Conservation (phyloP, 2,329 filamentous ascomycete species). For the Epichloe glyceriae region DNA sequence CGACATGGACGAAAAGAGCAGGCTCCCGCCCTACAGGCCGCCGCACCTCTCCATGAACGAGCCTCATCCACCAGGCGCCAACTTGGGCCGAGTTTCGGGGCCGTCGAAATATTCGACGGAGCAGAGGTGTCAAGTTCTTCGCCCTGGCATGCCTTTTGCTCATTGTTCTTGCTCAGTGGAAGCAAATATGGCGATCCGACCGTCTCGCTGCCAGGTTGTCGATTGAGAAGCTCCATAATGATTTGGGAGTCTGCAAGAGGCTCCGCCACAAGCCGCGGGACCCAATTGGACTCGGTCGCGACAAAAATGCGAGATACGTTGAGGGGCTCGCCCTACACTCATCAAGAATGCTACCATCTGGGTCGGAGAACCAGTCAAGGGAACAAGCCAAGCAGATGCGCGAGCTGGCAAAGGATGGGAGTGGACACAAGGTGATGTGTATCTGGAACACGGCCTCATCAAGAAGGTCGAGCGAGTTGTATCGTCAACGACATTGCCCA, state of each 20-base stretch:
- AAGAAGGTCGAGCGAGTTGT: slow-evolving; percentile 36
- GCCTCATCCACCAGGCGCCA: not conserved
- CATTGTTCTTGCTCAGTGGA: slow-evolving; percentile 37
- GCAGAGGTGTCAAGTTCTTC: slow-evolving; percentile 29
- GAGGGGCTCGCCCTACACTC: slow-evolving; percentile 43
- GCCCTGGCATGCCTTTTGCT: slow-evolving; percentile 35
- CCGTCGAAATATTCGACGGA: slow-evolving; percentile 25
- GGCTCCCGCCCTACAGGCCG: slow-evolving; percentile 32
- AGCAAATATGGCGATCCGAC: slow-evolving; percentile 22
- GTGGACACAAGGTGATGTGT: slow-evolving; percentile 49
- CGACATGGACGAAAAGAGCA: slow-evolving; percentile 27
- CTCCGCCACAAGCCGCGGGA: slow-evolving; percentile 42
- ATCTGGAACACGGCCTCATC: slow-evolving; percentile 49
- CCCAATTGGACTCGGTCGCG: slow-evolving; percentile 40
- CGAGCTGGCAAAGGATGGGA: slow-evolving; percentile 44
- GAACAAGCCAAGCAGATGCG: slow-evolving; percentile 38
- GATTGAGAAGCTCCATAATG: slow-evolving; percentile 35
- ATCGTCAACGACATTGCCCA: slow-evolving; percentile 26
- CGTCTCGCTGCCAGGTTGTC: slow-evolving; percentile 30
- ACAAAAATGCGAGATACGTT: slow-evolving; percentile 47
- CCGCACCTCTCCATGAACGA: slow-evolving; percentile 11
- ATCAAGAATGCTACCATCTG: slow-evolving; percentile 56
- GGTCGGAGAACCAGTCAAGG: slow-evolving; percentile 46
- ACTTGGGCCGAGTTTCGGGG: slow-evolving; percentile 10
- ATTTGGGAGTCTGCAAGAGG: slow-evolving; percentile 42